Percentiles rank a stretch among this genome's conserved stretches.
phyloP scores from a whole-genome alignment of 495 filamentous ascomycete genomes.

The Umbilicaria muhlenbergii region DNA sequence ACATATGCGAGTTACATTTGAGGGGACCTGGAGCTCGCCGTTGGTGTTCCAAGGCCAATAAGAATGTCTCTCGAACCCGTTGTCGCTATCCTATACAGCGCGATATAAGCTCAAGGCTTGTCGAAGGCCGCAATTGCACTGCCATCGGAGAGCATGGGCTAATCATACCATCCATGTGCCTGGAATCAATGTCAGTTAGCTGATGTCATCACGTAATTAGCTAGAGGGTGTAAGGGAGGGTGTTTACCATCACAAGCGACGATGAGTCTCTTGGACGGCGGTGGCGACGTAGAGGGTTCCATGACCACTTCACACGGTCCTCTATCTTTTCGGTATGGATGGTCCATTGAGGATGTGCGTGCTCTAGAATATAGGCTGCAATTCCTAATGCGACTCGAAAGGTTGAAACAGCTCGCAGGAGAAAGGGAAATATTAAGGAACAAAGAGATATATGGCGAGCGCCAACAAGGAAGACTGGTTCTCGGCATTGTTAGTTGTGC shows the following conservation, averaged over 20 bases:
- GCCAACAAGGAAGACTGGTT: too few species aligned
- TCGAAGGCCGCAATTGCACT: background rate
- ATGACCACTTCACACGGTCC: too few species aligned
- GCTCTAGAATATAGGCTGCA: too few species aligned
- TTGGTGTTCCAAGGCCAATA: constrained; percentile 9
- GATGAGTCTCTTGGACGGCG: constrained; percentile 19
- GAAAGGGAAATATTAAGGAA: too few species aligned
- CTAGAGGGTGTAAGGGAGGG: background rate
- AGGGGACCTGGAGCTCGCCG: constrained; percentile 19
- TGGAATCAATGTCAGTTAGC: background rate
- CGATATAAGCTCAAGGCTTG: background rate
- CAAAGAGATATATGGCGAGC: too few species aligned
- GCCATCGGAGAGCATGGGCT: background rate
- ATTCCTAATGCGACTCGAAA: too few species aligned
- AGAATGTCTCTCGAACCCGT: constrained; percentile 5
- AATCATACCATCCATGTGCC: constrained; percentile 27
- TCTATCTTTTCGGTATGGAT: too few species aligned
- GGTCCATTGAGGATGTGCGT: too few species aligned
- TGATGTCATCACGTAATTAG: background rate
- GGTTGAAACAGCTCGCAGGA: too few species aligned
- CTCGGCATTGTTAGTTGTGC: too few species aligned
- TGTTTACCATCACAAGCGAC: constrained; percentile 26
- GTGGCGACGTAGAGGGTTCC: too few species aligned
- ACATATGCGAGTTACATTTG: constrained; percentile 28
- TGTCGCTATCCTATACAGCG: constrained; percentile 4